Conservation (phyloP, 805 yeast species). For the Candida germanica region DNA sequence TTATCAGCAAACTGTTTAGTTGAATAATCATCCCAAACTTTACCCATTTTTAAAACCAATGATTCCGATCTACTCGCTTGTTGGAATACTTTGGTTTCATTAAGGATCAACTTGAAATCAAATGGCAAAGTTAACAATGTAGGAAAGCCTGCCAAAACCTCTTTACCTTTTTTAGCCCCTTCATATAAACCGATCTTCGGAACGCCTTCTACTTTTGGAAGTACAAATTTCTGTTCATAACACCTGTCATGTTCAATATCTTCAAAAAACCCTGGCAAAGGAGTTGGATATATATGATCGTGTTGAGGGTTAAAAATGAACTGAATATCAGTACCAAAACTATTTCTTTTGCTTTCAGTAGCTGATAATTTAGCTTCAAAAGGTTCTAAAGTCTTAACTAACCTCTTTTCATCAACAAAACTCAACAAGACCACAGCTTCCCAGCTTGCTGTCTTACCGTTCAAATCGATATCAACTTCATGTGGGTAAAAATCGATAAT, state of each 20-base stretch:
- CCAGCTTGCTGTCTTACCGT: conserved; percentile 96
- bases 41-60: conserved; percentile 60
- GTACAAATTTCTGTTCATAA: conserved; percentile 52
- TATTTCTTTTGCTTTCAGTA: conserved; percentile 72
- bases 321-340: conserved; percentile 64
- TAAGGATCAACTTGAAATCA: conserved; percentile 48
- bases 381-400: conserved; percentile 71
- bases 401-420: conserved; percentile 81
- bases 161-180: conserved; percentile 68
- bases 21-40: conserved; percentile 52
- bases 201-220: conserved; percentile 47
- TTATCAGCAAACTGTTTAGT: conserved; percentile 64
- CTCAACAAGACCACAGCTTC: conserved; percentile 93
- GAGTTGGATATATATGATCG: conserved; percentile 64
- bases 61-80: conserved; percentile 83
- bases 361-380: conserved; percentile 57
- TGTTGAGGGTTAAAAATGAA: conserved; percentile 78
- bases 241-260: conserved; percentile 82
- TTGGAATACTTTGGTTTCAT: conserved; percentile 75
- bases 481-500: conserved; percentile 87
- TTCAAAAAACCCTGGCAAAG: conserved; percentile 70
- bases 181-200: conserved; percentile 56
- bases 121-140: conserved; percentile 70
- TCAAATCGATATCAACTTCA: conserved; percentile 82
- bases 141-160: conserved; percentile 87